Evolutionary conservation across 1,284 basidiomycete genomes (phyloP), one percentile per base, ranked within the genome.

Genomic region (Cryptococcus sp.): DNA sequence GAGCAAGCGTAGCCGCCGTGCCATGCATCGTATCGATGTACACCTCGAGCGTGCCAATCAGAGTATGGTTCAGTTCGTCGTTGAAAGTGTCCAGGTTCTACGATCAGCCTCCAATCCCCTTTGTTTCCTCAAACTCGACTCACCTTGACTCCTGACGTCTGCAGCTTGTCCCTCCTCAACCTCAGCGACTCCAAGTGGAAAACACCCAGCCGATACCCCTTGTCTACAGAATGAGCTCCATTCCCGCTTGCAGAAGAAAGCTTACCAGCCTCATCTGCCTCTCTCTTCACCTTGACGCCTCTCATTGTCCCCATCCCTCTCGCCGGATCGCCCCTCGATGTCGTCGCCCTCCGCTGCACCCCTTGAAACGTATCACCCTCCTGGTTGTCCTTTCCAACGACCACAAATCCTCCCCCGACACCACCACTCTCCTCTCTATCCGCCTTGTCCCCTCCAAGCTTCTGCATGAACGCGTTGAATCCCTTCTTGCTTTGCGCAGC

Each of bases 141-240:
- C 42, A 81, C 86, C 58, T 82, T 85, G 58, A 86, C 86, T 4
- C 87, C 90, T 32, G 84, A 83, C 59, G 86, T 83, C 35, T 94
- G 74, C 33, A 85, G 87, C 74, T 91, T 92, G 18, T 83, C 82
- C 52, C 87, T 78, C 35, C 86, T 79, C 26, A 95, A 75, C 23
- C 92, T 77, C 21, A 97, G 78, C 0, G 94, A 97, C 75, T 99
- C 94, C 22, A 94, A 76, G 81, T 91, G 90, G 71, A 97, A 87
- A 25, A 98, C 83, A 31, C 82, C 90, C 57, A 85, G 85, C 26
- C 94, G 80, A 62, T 97, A 98, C 53, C 92, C 89, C 68, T 86
- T 87, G 72, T 97, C 93, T 84, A 70, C 14, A 1, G 7, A 25
- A 40, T 43, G 6, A 45, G 39, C 34, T 34, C 11, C 39, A 21